Percentiles rank a stretch among this genome's conserved stretches.
Conservation (phyloP, 768 basidiomycete genomes). For the Collybiopsis luxurians region DNA sequence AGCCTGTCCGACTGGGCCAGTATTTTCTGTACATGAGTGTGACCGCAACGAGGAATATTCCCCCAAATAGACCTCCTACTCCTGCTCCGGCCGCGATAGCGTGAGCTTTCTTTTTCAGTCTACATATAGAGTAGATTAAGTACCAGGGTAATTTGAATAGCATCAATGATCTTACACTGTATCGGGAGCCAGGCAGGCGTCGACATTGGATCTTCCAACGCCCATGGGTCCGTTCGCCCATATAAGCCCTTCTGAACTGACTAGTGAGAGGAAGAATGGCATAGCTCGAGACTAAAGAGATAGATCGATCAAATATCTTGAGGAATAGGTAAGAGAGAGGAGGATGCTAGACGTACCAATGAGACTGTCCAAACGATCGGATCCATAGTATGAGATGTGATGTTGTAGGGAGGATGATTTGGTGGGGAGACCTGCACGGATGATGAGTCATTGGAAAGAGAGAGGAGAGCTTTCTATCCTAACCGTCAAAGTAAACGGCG, state of each 20-base stretch:
- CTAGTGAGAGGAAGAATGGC: constrained; percentile 48
- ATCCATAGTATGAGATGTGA: constrained; percentile 37
- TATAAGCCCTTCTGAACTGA: constrained; percentile 40
- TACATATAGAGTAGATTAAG: background rate
- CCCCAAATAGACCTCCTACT: constrained; percentile 17
- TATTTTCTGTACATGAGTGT: constrained; percentile 4
- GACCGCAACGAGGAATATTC: constrained; percentile 12
- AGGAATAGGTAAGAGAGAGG: background rate
- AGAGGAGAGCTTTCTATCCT: constrained; percentile 6
- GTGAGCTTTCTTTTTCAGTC: constrained; percentile 12
- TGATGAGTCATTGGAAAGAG: background rate
- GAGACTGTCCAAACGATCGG: constrained; percentile 39
- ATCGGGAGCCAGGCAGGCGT: constrained; percentile 38
- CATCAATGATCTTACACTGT: constrained; percentile 24
- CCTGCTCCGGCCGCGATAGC: constrained; percentile 16
- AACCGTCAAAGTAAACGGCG: constrained; percentile 49
- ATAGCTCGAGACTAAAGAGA: constrained; percentile 36
- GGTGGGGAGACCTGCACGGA: constrained; percentile 42
- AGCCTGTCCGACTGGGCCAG: background rate
- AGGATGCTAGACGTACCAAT: constrained; percentile 21
- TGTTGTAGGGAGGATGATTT: constrained; percentile 49
- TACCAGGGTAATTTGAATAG: background rate
- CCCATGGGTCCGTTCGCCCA: constrained; percentile 54
- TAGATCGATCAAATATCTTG: no score
- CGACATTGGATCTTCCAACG: constrained; percentile 36